Conservation (phyloP, 371 early-diverging fungal genomes). For the Choanephora cucurbitarum region DNA sequence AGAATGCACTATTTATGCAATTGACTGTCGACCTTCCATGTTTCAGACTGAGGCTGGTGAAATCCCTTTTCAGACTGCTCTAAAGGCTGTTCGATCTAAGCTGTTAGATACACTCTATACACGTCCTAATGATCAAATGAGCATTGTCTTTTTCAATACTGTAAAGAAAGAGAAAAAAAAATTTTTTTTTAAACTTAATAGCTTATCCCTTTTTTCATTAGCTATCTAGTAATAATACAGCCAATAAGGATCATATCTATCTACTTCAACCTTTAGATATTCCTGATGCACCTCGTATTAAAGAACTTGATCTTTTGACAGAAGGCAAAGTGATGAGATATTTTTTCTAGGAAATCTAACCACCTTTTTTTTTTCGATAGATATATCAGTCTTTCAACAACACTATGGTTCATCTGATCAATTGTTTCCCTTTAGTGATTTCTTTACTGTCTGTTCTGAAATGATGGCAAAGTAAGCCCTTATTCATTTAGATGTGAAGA, state of each 20-base stretch:
- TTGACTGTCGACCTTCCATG: constrained; percentile 69
- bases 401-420: constrained; percentile 55
- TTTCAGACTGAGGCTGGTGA: constrained; percentile 42
- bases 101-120: constrained; percentile 59
- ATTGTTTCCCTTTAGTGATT: constrained; percentile 58
- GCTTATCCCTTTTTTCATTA: background rate
- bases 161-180: constrained; percentile 36
- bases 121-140: constrained; percentile 59
- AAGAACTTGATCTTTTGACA: constrained; percentile 58
- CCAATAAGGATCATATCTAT: constrained; percentile 59
- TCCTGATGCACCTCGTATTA: constrained; percentile 62
- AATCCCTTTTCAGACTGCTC: constrained; percentile 49
- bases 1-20: constrained; percentile 66
- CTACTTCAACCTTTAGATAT: constrained; percentile 63
- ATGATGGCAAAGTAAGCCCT: constrained; percentile 16
- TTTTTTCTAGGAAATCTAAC: too few relatives aligned
- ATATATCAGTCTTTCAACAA: constrained; percentile 32
- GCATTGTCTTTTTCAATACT: constrained; percentile 67
- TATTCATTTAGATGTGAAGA: background rate
- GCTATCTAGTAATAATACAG: constrained; percentile 46
- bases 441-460: constrained; percentile 65
- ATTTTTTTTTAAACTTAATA: constrained; percentile 1
- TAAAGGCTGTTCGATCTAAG: constrained; percentile 51
- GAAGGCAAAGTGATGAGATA: too few relatives aligned
- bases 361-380: too few relatives aligned